Evolutionary conservation across 2,329 filamentous ascomycete genomes (phyloP).

Genomic region (Amesomyces nigricolor): DNA sequence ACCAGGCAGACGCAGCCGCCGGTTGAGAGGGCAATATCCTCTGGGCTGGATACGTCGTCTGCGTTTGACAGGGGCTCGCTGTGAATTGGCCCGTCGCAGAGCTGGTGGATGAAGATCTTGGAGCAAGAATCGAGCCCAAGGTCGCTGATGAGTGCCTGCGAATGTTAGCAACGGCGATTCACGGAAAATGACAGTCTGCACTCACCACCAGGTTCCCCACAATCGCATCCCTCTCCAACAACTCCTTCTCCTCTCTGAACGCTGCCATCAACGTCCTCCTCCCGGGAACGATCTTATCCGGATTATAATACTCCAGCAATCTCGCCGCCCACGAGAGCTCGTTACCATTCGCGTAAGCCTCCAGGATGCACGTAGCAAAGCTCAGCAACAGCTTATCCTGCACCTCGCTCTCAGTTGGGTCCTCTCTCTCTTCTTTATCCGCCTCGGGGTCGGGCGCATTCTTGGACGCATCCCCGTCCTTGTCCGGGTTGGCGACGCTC

Average conservation of each 20-base stretch:
- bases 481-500: conserved; percentile 49
- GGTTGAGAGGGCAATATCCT: conserved; percentile 52
- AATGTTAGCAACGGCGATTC: neutral
- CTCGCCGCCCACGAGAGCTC: conserved; percentile 57
- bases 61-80: conserved; percentile 40
- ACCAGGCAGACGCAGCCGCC: conserved; percentile 54
- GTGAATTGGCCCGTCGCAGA: conserved; percentile 38
- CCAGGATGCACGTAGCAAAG: conserved; percentile 72
- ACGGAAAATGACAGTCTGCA: conserved; percentile 15
- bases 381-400: conserved; percentile 63
- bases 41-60: conserved; percentile 31
- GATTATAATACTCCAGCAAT: conserved; percentile 63
- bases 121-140: conserved; percentile 48
- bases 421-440: conserved; percentile 47
- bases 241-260: conserved; percentile 57
- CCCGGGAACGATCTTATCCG: conserved; percentile 56
- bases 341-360: conserved; percentile 63
- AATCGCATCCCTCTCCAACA: conserved; percentile 58
- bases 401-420: conserved; percentile 54
- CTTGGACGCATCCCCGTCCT: conserved; percentile 48
- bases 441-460: conserved; percentile 60
- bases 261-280: conserved; percentile 56
- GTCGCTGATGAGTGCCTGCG: conserved; percentile 58
- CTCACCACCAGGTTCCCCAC: conserved; percentile 67
- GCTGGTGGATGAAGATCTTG: conserved; percentile 41